Evolutionary conservation across 805 yeast species (phyloP), one percentile per base, ranked within the genome.

Genomic region (Ogataea sp.): DNA sequence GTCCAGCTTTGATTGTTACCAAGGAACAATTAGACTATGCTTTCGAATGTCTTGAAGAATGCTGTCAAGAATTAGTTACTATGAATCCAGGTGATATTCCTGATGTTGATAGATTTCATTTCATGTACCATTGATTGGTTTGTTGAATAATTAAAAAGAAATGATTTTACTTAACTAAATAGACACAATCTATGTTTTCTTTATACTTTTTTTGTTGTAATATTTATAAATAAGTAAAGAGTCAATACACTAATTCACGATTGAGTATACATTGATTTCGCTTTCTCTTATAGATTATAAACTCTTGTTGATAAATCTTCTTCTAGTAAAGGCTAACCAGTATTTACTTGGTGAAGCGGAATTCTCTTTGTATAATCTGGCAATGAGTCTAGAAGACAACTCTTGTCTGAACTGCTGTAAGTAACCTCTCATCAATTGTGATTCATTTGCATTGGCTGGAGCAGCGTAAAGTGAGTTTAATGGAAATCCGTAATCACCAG

Each of bases 401-500:
- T 93, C 97, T 64, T 93, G 97, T 65, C 99, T 81, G 64, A 93
- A 87, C 60, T 93, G 98, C 50, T 80, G 81, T 47, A 93, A 70
- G 58, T 93, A 93, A 13, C 76, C 69, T 50, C 93, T 77, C 55
- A 93, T 72, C 40, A 88, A 65, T 42, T 90, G 93, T 40, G 80
- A 79, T 45, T 87, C 96, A 41, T 70, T 70, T 51, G 80, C 79
- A 52, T 79, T 83, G 26, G 70, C 65, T 17, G 96, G 93, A 9
- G 95, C 75, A 36, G 75, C 63, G 61, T 79, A 77, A 56, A 93
- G 56, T 48, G 87, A 73, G 60, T 89, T 90, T 61, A 93, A 70
- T 16, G 97, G 97, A 68, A 93, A 93, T 13, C 90, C 88, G 8
- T 90, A 78, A 44, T 93, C 96, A 20, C 99, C 99, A 2, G 99